Percentiles rank a stretch among this genome's conserved stretches.
Evolutionary conservation across 2,329 filamentous ascomycete species (phyloP).

Genomic region (Calycina herbarum): DNA sequence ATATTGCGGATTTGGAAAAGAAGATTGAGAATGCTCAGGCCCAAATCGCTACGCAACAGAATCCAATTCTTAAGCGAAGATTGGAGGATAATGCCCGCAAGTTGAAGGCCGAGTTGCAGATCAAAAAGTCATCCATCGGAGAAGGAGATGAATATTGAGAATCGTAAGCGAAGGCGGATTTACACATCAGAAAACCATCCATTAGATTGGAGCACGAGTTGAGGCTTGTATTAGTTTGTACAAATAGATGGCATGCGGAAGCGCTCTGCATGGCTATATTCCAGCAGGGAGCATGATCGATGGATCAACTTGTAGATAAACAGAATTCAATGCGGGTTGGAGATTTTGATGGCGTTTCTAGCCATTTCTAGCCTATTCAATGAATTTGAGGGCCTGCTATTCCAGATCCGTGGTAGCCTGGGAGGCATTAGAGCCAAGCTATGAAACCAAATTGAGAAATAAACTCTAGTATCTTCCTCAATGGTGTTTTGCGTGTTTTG

Average conservation of each 20-base stretch:
- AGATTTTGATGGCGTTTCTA: not conserved
- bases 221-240: slow-evolving; percentile 1
- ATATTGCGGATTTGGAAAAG: slow-evolving; percentile 55
- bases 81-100: slow-evolving; percentile 49
- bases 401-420: too few species aligned
- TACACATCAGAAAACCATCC: slow-evolving; percentile 51
- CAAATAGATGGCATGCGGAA: slow-evolving; percentile 12
- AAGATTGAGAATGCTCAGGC: slow-evolving; percentile 46
- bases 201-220: slow-evolving; percentile 38
- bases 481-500: not conserved
- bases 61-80: slow-evolving; percentile 50
- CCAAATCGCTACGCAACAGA: slow-evolving; percentile 45
- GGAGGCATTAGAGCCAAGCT: not conserved
- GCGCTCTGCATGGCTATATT: slow-evolving; percentile 10
- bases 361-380: not conserved
- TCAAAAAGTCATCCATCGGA: slow-evolving; percentile 48
- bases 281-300: not conserved
- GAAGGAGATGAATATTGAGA: slow-evolving; percentile 34
- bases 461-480: not conserved
- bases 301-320: not conserved
- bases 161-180: slow-evolving; percentile 46
- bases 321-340: not conserved
- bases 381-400: not conserved
- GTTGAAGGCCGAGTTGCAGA: slow-evolving; percentile 52
- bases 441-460: not conserved